These are phyloP conservation scores for Vigna hirtella DNA, from an alignment of 306 rosid genomes.

Conservation along the genomic window DNA sequence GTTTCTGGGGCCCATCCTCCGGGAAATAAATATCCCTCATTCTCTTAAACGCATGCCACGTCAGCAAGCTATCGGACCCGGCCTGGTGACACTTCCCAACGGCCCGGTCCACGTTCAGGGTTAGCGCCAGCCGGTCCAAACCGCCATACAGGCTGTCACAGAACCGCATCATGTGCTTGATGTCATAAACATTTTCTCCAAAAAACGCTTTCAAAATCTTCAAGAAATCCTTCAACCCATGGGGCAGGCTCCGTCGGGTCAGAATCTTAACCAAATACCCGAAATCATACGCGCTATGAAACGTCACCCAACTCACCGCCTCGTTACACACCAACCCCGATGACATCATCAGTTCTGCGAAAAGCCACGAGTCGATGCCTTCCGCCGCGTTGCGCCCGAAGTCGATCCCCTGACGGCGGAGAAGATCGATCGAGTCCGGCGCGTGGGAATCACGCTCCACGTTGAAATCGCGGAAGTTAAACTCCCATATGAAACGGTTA, in stretches of 20 bases:
- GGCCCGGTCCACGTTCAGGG: constrained; percentile 67
- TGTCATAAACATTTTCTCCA: constrained; percentile 67
- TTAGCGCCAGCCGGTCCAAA: constrained; percentile 69
- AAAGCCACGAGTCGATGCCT: constrained; percentile 54
- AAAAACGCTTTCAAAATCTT: constrained; percentile 50
- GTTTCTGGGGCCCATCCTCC: constrained; percentile 54
- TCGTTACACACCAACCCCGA: constrained; percentile 70
- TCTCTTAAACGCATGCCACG: constrained; percentile 77
- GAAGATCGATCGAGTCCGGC: constrained; percentile 64
- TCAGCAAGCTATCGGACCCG: constrained; percentile 80
- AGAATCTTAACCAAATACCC: constrained; percentile 73
- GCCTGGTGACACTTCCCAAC: constrained; percentile 91
- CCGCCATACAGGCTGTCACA: constrained; percentile 70
- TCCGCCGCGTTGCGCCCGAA: constrained; percentile 54
- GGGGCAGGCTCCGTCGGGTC: constrained; percentile 50
- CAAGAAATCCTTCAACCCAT: constrained; percentile 55
- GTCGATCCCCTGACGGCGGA: constrained; percentile 73
- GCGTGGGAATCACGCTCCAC: constrained; percentile 60
- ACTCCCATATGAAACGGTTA: constrained; percentile 68
- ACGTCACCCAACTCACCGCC: constrained; percentile 71
- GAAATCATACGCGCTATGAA: constrained; percentile 80
- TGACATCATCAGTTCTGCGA: constrained; percentile 65
- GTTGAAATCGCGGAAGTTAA: constrained; percentile 76
- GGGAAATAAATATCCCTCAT: constrained; percentile 65
- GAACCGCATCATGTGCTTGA: constrained; percentile 77